Conservation (phyloP, 805 yeast species). For the Kodamaea nitidulidarum region DNA sequence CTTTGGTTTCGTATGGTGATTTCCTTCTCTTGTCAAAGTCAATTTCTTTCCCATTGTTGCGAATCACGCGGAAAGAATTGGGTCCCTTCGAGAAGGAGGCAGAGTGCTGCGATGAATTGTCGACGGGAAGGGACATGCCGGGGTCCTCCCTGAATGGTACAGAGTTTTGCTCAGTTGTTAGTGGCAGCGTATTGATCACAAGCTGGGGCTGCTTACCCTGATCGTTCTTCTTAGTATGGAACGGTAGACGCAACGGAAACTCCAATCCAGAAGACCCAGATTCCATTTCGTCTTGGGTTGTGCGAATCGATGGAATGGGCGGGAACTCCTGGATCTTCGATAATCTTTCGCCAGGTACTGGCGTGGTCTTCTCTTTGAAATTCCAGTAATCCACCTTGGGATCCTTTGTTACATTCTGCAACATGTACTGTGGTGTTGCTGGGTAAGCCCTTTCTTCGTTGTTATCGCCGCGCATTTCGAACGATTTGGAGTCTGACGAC, state of each 20-base stretch:
- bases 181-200: constrained; percentile 14
- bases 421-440: constrained; percentile 65
- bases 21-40: constrained; percentile 77
- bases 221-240: constrained; percentile 7
- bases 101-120: background rate
- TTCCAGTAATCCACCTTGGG: constrained; percentile 50
- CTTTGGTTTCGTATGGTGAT: constrained; percentile 59
- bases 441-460: constrained; percentile 45
- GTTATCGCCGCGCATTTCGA: constrained; percentile 42
- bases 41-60: constrained; percentile 66
- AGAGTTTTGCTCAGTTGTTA: background rate
- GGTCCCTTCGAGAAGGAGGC: background rate
- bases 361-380: constrained; percentile 42
- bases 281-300: background rate
- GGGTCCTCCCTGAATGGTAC: too few relatives aligned
- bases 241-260: constrained; percentile 18
- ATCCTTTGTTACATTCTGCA: constrained; percentile 39
- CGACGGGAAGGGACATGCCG: too few relatives aligned
- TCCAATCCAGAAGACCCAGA: background rate
- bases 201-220: constrained; percentile 13
- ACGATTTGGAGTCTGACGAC: constrained; percentile 54
- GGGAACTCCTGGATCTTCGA: constrained; percentile 7
- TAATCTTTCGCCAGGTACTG: constrained; percentile 3
- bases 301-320: background rate
- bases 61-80: constrained; percentile 60